A percentile compares a stretch with the other conserved stretches of the same genome.
phyloP scores from a whole-genome alignment of 371 early-diverging fungal genomes.

The Mucor piriformis region DNA sequence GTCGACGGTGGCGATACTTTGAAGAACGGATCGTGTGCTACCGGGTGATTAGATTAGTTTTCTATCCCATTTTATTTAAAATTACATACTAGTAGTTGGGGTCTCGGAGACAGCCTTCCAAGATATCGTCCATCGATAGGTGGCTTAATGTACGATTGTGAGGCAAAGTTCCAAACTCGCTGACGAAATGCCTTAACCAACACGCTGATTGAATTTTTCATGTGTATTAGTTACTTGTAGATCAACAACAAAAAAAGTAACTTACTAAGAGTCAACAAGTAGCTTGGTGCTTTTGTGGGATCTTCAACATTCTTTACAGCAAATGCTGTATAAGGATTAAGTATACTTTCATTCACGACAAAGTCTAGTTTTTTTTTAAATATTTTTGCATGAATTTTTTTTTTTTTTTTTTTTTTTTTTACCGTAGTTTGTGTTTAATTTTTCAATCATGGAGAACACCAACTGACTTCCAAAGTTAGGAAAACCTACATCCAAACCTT shows the following conservation, averaged over 20 bases:
- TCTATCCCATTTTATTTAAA: too few relatives aligned
- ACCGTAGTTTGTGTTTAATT: slow-evolving; percentile 36
- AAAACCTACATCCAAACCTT: slow-evolving; percentile 32
- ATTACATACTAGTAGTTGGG: slow-evolving; percentile 43
- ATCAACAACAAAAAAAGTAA: background rate
- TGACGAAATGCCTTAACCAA: slow-evolving; percentile 43
- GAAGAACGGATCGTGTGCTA: slow-evolving; percentile 42
- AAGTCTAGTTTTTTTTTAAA: slow-evolving; percentile 28
- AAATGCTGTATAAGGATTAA: slow-evolving; percentile 29
- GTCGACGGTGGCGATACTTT: slow-evolving; percentile 22
- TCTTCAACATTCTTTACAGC: slow-evolving; percentile 12
- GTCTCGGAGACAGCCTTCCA: slow-evolving; percentile 38
- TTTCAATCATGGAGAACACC: slow-evolving; percentile 31
- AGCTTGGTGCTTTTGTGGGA: slow-evolving; percentile 31
- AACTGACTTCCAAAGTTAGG: slow-evolving; percentile 34
- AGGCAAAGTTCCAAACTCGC: slow-evolving; percentile 12
- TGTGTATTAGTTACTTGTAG: background rate
- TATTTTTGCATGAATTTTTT: too few relatives aligned
- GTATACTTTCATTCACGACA: slow-evolving; percentile 22
- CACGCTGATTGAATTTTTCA: slow-evolving; percentile 25
- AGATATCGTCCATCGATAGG: slow-evolving; percentile 34
- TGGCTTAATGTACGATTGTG: slow-evolving; percentile 23
- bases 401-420: background rate
- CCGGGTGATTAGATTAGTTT: too few relatives aligned
- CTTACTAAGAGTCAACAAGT: slow-evolving; percentile 46